Base-by-base conservation (phyloP, 2,329 filamentous ascomycete species). In the Verticillium tricorpus region DNA sequence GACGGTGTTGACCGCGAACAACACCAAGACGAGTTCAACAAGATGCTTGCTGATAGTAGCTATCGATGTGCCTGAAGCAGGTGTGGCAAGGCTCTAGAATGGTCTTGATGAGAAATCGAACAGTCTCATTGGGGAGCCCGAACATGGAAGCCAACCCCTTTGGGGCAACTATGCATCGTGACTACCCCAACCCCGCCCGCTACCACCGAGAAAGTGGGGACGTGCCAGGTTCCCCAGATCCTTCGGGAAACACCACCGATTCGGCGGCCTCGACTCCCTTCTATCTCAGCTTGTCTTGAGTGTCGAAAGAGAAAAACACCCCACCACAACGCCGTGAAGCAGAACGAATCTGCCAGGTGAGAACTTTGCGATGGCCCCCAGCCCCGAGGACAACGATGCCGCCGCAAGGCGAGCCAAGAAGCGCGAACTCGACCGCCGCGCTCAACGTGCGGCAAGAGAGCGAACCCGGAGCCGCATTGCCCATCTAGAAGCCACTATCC, bases 371-470 rank as follows among this genome's bases (percentile, higher is more conserved):
- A 50, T 50, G 45, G n/a, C 45, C 5, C 55, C 55, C 5, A 37
- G 31, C 2, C 14, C 22, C 19, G 58, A 32, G 2, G 45, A 32
- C 3, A 40, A 64, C 1, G 39, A 63, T 28, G 45, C 28, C 4
- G 34, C 56, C 0, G 34, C 56, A 5, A 59, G 60, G 2, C 60
- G 63, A 25, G 39, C 58, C 17, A 71, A 71, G 64, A 72, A 73
- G 60, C 60, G 71, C 7, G 70, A 73, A 32, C 66, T 72, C 5
- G 71, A 72, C 57, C 66, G 70, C 56, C 69, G 67, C 31, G 67
- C 68, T 0, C 70, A 73, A 58, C 65, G 69, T 1, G 62, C 68
- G 11, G 67, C 69, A 1, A 66, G 70, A 1, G 71, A 73, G 37
- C 63, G 71, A 6, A 73, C 67, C 11, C 67, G 67, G 39, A 67